Conservation (phyloP, 208 protist species). For the Crithidia sp. region DNA sequence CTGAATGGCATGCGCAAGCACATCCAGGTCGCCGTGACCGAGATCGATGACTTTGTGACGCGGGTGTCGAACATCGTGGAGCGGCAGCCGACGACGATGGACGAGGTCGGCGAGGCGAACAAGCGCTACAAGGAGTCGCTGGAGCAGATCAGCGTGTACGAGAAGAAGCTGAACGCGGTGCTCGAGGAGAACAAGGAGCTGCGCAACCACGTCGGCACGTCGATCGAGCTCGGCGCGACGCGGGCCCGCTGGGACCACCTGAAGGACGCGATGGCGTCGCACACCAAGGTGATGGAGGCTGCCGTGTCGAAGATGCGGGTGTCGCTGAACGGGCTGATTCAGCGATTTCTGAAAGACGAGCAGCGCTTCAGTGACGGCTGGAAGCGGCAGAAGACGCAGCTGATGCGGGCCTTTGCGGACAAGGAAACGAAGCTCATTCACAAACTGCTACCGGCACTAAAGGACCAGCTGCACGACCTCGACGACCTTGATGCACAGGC, state of each 20-base stretch:
- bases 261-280: constrained; percentile 85
- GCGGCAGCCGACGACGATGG: constrained; percentile 91
- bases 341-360: constrained; percentile 86
- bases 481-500: constrained; percentile 72
- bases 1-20: constrained; percentile 82
- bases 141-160: constrained; percentile 61
- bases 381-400: constrained; percentile 85
- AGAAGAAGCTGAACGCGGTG: constrained; percentile 69
- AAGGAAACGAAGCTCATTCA: constrained; percentile 61
- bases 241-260: constrained; percentile 93
- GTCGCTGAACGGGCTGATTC: constrained; percentile 85
- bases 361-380: constrained; percentile 92
- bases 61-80: constrained; percentile 88
- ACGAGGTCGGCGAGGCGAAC: constrained; percentile 92
- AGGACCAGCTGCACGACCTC: constrained; percentile 85
- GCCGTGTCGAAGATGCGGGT: constrained; percentile 89
- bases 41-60: constrained; percentile 91
- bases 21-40: constrained; percentile 63
- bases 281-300: constrained; percentile 92
- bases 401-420: constrained; percentile 64
- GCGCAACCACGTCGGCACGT: constrained; percentile 67
- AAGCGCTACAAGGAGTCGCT: constrained; percentile 75
- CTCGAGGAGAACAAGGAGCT: constrained; percentile 91
- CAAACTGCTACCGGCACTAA: constrained; percentile 66
- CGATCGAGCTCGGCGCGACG: constrained; percentile 80